Evolutionary conservation across 805 yeast genomes (phyloP), one percentile per base, ranked within the genome.

Genomic region (Saccharomycopsis selenospora): DNA sequence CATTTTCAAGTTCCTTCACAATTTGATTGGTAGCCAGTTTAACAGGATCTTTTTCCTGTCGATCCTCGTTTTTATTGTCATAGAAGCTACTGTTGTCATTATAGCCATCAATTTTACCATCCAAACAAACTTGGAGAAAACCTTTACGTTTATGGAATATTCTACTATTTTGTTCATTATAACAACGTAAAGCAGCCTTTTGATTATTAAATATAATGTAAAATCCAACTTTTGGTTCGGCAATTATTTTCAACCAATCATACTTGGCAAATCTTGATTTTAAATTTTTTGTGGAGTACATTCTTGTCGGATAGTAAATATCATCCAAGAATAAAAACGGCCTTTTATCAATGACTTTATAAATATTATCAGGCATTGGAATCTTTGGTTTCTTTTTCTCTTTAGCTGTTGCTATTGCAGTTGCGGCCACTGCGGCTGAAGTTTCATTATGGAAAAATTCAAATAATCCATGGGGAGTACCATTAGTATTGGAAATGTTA

Each of bases 191-290:
- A 26, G 86, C 82, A 52, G 81, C 85, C 29, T 64, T 64, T 11
- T 72, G 62, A 14, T 74, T 70, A 56, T 79, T 79, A 63, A 88
- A 88, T 1, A 85, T 80, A 33, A 87, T 69, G 56, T 75, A 87
- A 56, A 82, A 82, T 0, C 96, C 96, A 1, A 72, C 61, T 41
- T 62, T 63, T 0, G 57, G 55, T 54, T 84, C 90, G 3, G 78
- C 71, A 43, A 83, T 60, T 2, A 87, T 77, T 47, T 85, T 69
- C 0, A 79, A 75, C 80, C 88, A 83, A 47, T 75, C 76, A 58
- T 82, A 82, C 43, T 71, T 74, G 36, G 72, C 72, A 27, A 87
- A 66, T 26, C 71, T 69, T 24, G 74, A 70, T 56, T 84, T 80
- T 47, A 88, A 66, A 58, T 82, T 87, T 46, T 69, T 66, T 24